These are phyloP conservation scores for Penicillium maclennaniae DNA, from an alignment of 495 filamentous ascomycete species.

Conservation along the genomic window DNA sequence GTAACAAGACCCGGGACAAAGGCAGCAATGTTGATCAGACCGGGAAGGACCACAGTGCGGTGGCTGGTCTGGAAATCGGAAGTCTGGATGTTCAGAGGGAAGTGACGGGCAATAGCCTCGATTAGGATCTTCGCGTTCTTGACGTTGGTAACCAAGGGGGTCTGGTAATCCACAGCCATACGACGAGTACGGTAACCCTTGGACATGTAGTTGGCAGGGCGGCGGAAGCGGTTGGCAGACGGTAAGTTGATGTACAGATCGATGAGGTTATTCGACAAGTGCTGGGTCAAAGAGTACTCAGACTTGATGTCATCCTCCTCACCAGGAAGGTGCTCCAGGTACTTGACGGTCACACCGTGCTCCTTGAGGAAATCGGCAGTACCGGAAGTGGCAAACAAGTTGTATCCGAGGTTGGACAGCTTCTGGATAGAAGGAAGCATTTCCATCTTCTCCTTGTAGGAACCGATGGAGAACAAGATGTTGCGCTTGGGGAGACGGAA, in stretches of 20 bases:
- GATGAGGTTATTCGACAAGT: constrained; percentile 93
- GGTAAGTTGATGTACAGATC: constrained; percentile 98
- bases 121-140: constrained; percentile 98
- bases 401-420: constrained; percentile 83
- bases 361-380: constrained; percentile 94
- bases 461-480: constrained; percentile 91
- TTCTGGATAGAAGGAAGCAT: constrained; percentile 90
- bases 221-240: constrained; percentile 92
- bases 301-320: constrained; percentile 78
- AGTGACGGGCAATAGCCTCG: constrained; percentile 87
- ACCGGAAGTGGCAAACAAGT: constrained; percentile 91
- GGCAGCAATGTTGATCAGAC: constrained; percentile 73
- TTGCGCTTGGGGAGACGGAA: constrained; percentile 96
- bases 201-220: constrained; percentile 97
- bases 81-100: constrained; percentile 72
- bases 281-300: constrained; percentile 93
- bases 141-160: constrained; percentile 94
- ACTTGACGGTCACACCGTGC: constrained; percentile 84
- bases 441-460: constrained; percentile 96
- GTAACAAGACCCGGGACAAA: constrained; percentile 73
- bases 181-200: constrained; percentile 91
- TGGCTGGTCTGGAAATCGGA: constrained; percentile 89
- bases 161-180: constrained; percentile 99
- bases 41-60: constrained; percentile 69
- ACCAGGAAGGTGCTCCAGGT: constrained; percentile 75